These are phyloP conservation scores for Beta lomatogona DNA, from an alignment of 179 eudicot genomes.

Conservation along the genomic window DNA sequence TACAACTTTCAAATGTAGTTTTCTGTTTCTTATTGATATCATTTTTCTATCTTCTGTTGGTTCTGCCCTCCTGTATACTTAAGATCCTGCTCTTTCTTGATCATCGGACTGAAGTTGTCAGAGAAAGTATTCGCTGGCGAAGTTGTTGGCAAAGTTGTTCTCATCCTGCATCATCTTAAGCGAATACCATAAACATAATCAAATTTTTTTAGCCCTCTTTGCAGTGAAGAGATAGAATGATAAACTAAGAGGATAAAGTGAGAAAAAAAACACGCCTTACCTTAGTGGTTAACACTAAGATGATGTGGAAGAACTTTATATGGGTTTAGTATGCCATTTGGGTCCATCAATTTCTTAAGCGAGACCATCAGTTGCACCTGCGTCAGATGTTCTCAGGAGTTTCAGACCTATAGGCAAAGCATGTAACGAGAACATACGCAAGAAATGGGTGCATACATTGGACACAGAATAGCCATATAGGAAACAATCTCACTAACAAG, in stretches of 20 bases:
- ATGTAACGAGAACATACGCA: not conserved
- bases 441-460: not conserved
- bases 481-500: not conserved
- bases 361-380: slow-evolving; percentile 90
- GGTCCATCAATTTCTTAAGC: slow-evolving; percentile 83
- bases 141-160: not conserved
- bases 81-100: not conserved
- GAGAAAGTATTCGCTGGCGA: not conserved
- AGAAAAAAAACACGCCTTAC: not conserved
- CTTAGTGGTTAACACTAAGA: slow-evolving; percentile 28
- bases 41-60: not conserved
- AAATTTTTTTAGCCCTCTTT: not conserved
- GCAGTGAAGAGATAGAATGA: not conserved
- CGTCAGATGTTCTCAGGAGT: not conserved
- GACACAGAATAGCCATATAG: not conserved
- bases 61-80: not conserved
- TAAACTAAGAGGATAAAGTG: not conserved
- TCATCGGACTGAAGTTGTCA: not conserved
- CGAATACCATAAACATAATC: not conserved
- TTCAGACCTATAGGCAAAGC: slow-evolving; percentile 9
- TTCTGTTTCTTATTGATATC: not conserved
- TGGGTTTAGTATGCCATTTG: slow-evolving; percentile 84
- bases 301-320: slow-evolving; percentile 86
- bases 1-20: not conserved
- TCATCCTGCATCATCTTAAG: not conserved